Base-by-base conservation (phyloP, 192 early-diverging fungal genomes). In the Backusella westeae region DNA sequence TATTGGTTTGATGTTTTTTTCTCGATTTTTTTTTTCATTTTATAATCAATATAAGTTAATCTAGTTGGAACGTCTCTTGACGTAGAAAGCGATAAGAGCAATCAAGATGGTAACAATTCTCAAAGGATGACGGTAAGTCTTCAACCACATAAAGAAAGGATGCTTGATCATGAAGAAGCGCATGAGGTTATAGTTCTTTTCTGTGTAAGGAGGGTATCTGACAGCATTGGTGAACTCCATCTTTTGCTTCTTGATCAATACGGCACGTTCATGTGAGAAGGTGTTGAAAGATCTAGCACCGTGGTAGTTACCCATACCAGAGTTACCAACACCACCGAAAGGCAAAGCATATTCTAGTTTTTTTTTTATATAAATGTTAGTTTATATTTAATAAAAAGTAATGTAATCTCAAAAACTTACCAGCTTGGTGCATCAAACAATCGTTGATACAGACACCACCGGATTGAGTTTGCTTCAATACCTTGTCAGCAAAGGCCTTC, bases 241-340 rank as follows among this genome's bases (percentile, higher is more conserved):
- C 23, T 75, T 70, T 46, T 80, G 77, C 19, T 74, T 75, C 83
- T 85, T 86, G 71, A 85, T 78, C 71, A 94, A 67, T 29, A 91
- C 88, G 26, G 89, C 71, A 1, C 94, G 87, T 34, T 89, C 85
- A 79, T 96, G 94, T 23, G 95, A 91, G 81, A 96, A 97, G 6
- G 88, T 87, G 26, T 92, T 84, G 80, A 97, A 95, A 3, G 93
- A 91, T 75, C 83, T 76, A 46, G 87, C 80, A 67, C 95, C 96
- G 42, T 94, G 94, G 81, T 97, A 98, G 44, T 76, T 85, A 67
- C 97, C 97, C 38, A 94, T 88, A 1, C 97, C 97, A 8, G 95
- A 96, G 0, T 82, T 77, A 0, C 96, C 96, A 0, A 93, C 88
- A 56, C 96, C 97, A 59, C 95, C 96, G 81, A 97, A 98, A 52